Base-by-base conservation (phyloP, 352 stramenopile genomes). In the Globisporangium ultimum region DNA sequence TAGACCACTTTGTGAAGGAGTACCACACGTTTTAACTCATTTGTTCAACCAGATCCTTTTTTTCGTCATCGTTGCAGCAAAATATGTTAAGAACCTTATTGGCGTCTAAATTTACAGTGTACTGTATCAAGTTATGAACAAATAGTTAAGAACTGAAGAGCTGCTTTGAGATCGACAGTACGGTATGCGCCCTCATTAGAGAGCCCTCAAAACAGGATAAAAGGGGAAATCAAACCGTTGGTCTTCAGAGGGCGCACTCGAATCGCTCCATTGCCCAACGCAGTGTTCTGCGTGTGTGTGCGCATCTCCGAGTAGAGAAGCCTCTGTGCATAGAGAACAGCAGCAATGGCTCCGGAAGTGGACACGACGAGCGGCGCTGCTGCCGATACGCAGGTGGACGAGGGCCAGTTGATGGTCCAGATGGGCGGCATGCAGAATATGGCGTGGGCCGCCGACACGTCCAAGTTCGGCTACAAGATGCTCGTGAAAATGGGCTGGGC, bases 401-500 rank as follows among this genome's bases (percentile, higher is more conserved):
- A 55, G 5, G 60, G 52, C 0, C 60, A 66, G 53, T 55, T 76
- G 66, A 89, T 95, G 83, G 80, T 95, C 58, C 70, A 77, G n/a
- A 47, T 95, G 47, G 85, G 85, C 22, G 85, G 85, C 45, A 88
- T 90, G 72, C 85, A 95, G 69, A 95, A 95, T 70, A 95, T 90
- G 82, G 85, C 83, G 53, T 95, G 85, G 85, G 83, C 85, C 10
- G 68, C 79, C 18, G 91, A 97, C 67, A 91, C 80, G 60, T 91
- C 72, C 76, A 98, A 97, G 72, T 97, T 98, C 55, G 96, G 96
- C 17, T 95, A 91, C 64, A 96, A 97, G 67, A 96, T 98, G 86
- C 84, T 98, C 34, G 68, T 91, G 20, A 98, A 98, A 70, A 98
- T 98, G 94, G 96, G 96, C 64, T 98, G 94, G 93, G 91, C 86